phyloP scores from a whole-genome alignment of 23 red algal genomes.

The Gracilariopsis chorda region DNA sequence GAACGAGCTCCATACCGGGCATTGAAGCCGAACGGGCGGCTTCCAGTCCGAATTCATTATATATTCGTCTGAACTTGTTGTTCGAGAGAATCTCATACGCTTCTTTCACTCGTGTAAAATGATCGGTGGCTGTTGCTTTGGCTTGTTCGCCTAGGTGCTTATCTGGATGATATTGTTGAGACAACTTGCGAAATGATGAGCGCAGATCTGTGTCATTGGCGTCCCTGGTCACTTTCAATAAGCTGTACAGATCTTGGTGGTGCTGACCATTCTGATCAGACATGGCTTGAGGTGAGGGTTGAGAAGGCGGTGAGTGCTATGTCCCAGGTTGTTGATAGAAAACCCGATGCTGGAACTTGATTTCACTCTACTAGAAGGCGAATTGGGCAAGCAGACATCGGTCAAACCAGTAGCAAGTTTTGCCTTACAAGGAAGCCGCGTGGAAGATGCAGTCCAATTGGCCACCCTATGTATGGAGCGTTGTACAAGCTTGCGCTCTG shows the following conservation, averaged over 20 bases:
- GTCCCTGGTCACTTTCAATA: conserved; percentile 64
- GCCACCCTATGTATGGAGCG: too few relatives aligned
- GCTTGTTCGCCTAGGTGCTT: conserved; percentile 70
- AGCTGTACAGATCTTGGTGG: conserved; percentile 59
- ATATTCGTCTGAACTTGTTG: conserved; percentile 73
- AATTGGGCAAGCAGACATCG: too few relatives aligned
- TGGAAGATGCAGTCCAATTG: too few relatives aligned
- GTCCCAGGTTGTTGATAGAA: too few relatives aligned
- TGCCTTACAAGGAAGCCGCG: too few relatives aligned
- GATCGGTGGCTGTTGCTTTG: conserved; percentile 85
- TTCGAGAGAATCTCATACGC: conserved; percentile 97
- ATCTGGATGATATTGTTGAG: conserved; percentile 90
- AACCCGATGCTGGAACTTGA: too few relatives aligned
- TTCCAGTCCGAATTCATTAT: conserved; percentile 89
- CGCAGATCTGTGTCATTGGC: conserved; percentile 69
- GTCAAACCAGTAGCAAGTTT: too few relatives aligned
- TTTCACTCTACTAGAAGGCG: too few relatives aligned
- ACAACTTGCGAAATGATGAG: conserved; percentile 73
- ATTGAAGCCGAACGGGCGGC: conserved; percentile 62
- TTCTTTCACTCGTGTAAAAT: conserved; percentile 88
- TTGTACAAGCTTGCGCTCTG: too few relatives aligned
- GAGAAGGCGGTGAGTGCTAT: too few relatives aligned
- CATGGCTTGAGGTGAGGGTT: too few relatives aligned
- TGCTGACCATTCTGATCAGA: neutral
- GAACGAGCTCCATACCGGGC: conserved; percentile 53